Evolutionary conservation across 805 yeast genomes (phyloP), one percentile per base, ranked within the genome.

Genomic region (Lipomyces mesembrius): DNA sequence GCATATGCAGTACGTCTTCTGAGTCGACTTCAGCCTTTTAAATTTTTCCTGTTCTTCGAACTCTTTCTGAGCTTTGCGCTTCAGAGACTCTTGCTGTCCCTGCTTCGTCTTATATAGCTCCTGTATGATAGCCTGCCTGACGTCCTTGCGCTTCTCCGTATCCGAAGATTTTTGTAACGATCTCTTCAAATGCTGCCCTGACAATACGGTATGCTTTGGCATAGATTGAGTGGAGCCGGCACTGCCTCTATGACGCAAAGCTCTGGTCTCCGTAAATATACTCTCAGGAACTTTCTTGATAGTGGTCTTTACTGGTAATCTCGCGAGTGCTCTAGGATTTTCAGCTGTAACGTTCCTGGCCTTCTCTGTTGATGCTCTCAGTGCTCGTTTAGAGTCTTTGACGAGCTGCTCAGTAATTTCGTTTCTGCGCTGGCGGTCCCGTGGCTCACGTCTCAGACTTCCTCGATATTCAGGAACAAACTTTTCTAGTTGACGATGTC

Each of bases 1-100:
- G 67, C 90, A 86, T 14, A 79, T 61, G 69, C 89, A 86, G 71
- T 84, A 86, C 32, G 53, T 46, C 6, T 56, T n/a, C 53, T 65
- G 67, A 20, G 8, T 55, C 34, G 22, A 3, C 20, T 56, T 35
- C n/a, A 43, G 29, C 37, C 7, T 37, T 11, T 58, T 58, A 3
- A n/a, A 12, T 12, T 43, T 25, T 9, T 11, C 27, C 14, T 56
- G 9, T 29, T 29, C 25, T 22, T 5, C n/a, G n/a, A n/a, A 6
- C 46, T 27, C 59, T 27, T 29, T 32, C 17, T 56, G 46, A 56
- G 61, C 39, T 14, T 59, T 59, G 17, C 29, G 32, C 32, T 59
- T 29, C 43, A 39, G 27, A 59, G 35, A 27, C 8, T 59, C 62
- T 51, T 37, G 14, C 25, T 56, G 17, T 34, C 25, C n/a, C 59